Base-by-base conservation (phyloP, 2,329 filamentous ascomycete genomes). In the Thelonectria rubi region DNA sequence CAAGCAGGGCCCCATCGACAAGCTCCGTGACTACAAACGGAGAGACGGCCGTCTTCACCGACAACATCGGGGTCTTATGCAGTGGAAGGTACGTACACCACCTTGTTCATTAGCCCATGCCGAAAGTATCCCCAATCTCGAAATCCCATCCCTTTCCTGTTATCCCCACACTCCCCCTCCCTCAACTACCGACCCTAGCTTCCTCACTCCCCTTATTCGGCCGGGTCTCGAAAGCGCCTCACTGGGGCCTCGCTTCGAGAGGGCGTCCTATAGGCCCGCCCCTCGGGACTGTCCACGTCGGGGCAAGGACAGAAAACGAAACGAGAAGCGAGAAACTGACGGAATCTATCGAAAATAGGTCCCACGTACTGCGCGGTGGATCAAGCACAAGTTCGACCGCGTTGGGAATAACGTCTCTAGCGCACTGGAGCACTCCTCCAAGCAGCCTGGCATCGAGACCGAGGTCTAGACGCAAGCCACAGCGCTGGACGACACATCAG, bases 61-160 rank as follows among this genome's bases (percentile, higher is more conserved):
- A 50, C 84, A 85, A 71, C 88, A 93, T 70, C 78, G 88, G 20
- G 90, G 90, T 0, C 72, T 90, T 42, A 93, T 93, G 90, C 90
- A 93, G 76, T 93, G 89, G 87, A 79, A 79, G 73, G 76, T 78
- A 67, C 68, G 74, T 55, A 53, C 24, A 24, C 24, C 24, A 7
- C 24, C 4, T 24, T 24, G 4, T 24, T 24, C 24, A 24, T 24
- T 24, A 24, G 24, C 24, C 4, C 24, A 24, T 24, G 24, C 7
- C 34, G n/a, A 55, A 39, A 45, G n/a, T 39, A 32, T 39, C 15
- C 10, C 39, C 26, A 8, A 42, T 42, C n/a, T 45, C 42, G n/a
- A 24, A 32, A 26, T 12, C 32, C 32, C 12, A 21, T 46, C 17
- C 40, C 21, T 21, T 43, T 24, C 39, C 24, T 39, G 18, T 53